Evolutionary conservation across 345 rosid species (phyloP).

Genomic region (Eutrema yunnanense): DNA sequence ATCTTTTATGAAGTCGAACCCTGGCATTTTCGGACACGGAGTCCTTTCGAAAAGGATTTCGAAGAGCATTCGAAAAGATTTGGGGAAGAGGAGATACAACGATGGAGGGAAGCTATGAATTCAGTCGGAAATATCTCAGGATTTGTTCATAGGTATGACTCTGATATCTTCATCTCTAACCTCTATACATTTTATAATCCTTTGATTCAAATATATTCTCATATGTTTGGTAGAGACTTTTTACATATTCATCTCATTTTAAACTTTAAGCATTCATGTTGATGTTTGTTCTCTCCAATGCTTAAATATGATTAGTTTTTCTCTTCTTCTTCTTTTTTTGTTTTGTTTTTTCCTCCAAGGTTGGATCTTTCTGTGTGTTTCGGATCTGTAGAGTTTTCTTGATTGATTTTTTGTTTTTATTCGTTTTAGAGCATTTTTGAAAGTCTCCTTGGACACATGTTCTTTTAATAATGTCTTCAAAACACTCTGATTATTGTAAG

Average conservation of each 20-base stretch:
- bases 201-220: not conserved
- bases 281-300: no score
- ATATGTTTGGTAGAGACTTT: not conserved
- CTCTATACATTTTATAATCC: not conserved
- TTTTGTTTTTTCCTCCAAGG: no score
- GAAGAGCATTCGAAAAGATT: slow-evolving; percentile 24
- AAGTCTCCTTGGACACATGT: not conserved
- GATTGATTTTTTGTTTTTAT: no score
- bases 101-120: slow-evolving; percentile 45
- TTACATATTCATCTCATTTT: not conserved
- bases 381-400: no score
- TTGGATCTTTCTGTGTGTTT: no score
- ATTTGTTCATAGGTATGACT: slow-evolving; percentile 9
- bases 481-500: no score
- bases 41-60: slow-evolving; percentile 35
- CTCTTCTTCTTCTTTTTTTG: no score
- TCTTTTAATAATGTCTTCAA: no score
- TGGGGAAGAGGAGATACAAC: slow-evolving; percentile 1
- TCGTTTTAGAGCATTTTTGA: no score
- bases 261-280: no score
- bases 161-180: not conserved
- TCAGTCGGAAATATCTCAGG: slow-evolving; percentile 38
- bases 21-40: slow-evolving; percentile 31
- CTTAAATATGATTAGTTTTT: no score
- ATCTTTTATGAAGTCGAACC: slow-evolving; percentile 45